Conservation (phyloP, 2,329 filamentous ascomycete genomes). For the Furcasterigmium furcatum region DNA sequence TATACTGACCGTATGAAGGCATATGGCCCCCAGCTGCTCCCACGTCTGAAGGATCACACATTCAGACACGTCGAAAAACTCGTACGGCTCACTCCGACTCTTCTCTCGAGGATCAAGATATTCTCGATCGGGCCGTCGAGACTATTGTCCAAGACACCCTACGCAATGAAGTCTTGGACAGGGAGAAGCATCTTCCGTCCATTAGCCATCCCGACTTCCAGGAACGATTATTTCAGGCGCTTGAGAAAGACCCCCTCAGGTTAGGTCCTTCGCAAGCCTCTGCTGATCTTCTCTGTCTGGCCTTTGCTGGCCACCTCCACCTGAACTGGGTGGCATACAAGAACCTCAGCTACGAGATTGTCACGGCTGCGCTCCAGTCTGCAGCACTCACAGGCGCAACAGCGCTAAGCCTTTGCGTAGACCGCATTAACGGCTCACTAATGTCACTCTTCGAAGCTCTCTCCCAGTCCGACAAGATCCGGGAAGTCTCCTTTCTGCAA, state of each 20-base stretch:
- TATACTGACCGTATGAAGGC: too few relatives aligned
- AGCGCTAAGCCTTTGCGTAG: conserved; percentile 4
- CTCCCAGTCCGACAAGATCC: neutral
- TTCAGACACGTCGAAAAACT: neutral
- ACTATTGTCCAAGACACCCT: neutral
- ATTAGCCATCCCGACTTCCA: conserved; percentile 1
- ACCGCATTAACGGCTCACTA: neutral
- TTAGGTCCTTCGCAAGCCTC: neutral
- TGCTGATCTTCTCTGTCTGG: conserved; percentile 4
- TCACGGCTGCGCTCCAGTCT: neutral
- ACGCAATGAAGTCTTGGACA: neutral
- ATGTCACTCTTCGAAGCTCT: neutral
- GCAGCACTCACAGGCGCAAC: neutral
- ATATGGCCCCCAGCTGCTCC: too few relatives aligned
- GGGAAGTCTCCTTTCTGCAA: conserved; percentile 2
- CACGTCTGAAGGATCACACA: too few relatives aligned
- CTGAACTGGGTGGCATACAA: conserved; percentile 1
- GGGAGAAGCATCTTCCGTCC: neutral
- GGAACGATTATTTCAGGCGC: neutral
- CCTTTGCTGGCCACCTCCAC: neutral
- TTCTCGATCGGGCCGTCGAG: neutral
- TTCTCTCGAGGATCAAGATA: neutral
- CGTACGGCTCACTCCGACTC: neutral
- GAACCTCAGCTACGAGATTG: neutral
- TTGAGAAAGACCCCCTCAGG: neutral